A percentile compares a stretch with the other conserved stretches of the same genome.
Conservation (phyloP, 441 rosid genomes). For the Erodium chrysanthum region DNA sequence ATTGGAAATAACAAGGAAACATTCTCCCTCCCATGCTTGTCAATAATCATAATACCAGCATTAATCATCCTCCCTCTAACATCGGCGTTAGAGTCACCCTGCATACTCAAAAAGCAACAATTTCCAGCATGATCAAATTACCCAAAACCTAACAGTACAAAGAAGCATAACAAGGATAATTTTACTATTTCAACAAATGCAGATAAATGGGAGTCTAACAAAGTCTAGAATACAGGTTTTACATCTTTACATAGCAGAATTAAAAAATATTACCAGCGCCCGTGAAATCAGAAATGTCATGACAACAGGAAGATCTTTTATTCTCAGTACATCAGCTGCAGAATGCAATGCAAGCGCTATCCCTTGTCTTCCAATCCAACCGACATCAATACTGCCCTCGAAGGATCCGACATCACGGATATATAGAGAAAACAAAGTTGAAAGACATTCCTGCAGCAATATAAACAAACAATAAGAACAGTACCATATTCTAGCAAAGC, state of each 20-base stretch:
- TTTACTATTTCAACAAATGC: not conserved
- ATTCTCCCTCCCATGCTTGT: slow-evolving; percentile 86
- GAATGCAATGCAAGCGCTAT: slow-evolving; percentile 84
- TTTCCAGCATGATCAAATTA: not conserved
- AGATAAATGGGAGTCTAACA: not conserved
- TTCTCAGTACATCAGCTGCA: slow-evolving; percentile 85
- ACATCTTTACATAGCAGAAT: slow-evolving; percentile 6
- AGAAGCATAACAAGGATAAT: not conserved
- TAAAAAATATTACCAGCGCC: slow-evolving; percentile 59
- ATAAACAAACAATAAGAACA: slow-evolving; percentile 21
- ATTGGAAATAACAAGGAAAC: slow-evolving; percentile 90
- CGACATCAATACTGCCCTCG: slow-evolving; percentile 58
- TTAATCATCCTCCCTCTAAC: slow-evolving; percentile 98
- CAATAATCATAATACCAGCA: slow-evolving; percentile 92
- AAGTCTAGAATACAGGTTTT: not conserved
- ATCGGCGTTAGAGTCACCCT: slow-evolving; percentile 97
- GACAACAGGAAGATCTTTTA: slow-evolving; percentile 95
- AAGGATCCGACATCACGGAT: slow-evolving; percentile 57
- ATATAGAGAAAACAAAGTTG: slow-evolving; percentile 83
- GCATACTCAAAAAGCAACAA: slow-evolving; percentile 22
- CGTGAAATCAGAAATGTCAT: slow-evolving; percentile 96
- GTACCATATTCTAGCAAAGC: too few relatives aligned
- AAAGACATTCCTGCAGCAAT: slow-evolving; percentile 69
- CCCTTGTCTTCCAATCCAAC: slow-evolving; percentile 97
- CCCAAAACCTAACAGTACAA: not conserved